Evolutionary conservation across 169 alveolate species (phyloP).

Genomic region (Cryptosporidium xiaoi): DNA sequence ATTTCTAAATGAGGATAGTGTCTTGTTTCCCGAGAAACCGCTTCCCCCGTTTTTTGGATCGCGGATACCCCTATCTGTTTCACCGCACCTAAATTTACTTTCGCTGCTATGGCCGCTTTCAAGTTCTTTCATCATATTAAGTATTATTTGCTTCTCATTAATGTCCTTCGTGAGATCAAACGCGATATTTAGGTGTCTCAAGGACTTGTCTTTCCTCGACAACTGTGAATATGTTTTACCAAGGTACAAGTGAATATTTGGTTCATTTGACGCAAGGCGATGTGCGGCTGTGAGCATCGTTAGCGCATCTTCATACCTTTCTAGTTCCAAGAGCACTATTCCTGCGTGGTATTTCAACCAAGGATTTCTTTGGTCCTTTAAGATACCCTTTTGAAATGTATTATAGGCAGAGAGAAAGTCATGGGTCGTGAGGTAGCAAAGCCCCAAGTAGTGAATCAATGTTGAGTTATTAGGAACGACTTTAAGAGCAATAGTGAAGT

Average conservation of each 20-base stretch:
- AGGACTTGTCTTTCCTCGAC: slow-evolving; percentile 84
- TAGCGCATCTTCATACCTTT: slow-evolving; percentile 85
- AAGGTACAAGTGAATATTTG: slow-evolving; percentile 84
- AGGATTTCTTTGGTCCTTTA: slow-evolving; percentile 83
- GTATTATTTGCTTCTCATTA: slow-evolving; percentile 56
- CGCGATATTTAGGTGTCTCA: slow-evolving; percentile 84
- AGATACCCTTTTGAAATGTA: slow-evolving; percentile 81
- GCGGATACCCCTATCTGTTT: slow-evolving; percentile 1
- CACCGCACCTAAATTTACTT: slow-evolving; percentile 23
- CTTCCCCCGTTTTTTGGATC: slow-evolving; percentile 2
- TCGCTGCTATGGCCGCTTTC: slow-evolving; percentile 17
- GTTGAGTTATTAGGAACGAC: slow-evolving; percentile 84
- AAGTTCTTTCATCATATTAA: slow-evolving; percentile 62
- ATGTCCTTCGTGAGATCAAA: slow-evolving; percentile 81
- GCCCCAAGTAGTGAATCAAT: slow-evolving; percentile 85
- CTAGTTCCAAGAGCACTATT: slow-evolving; percentile 79
- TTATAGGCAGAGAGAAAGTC: slow-evolving; percentile 82
- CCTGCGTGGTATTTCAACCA: slow-evolving; percentile 84
- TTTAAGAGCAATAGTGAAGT: slow-evolving; percentile 80
- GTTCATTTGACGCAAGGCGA: slow-evolving; percentile 85
- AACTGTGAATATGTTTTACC: slow-evolving; percentile 85
- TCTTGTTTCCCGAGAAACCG: slow-evolving; percentile 31
- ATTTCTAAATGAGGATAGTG: slow-evolving; percentile 65
- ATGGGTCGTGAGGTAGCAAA: slow-evolving; percentile 82
- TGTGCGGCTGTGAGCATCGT: slow-evolving; percentile 81